Conservation (phyloP, 345 rosid genomes). For the Brassica rapa region DNA sequence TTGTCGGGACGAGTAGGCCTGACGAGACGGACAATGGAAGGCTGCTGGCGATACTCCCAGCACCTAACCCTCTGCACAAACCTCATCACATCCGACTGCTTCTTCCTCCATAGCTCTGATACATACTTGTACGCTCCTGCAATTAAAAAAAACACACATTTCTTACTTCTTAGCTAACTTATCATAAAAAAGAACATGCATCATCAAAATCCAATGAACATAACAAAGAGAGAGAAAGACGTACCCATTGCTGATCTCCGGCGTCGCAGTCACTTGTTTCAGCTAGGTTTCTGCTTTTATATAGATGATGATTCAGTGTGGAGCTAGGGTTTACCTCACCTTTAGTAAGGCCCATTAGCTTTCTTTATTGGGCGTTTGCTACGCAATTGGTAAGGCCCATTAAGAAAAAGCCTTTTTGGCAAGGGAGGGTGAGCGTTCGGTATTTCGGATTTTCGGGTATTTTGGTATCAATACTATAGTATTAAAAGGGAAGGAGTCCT, state of each 20-base stretch:
- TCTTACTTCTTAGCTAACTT: background rate
- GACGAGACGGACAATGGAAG: background rate
- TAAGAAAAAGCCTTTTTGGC: background rate
- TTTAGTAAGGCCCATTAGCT: background rate
- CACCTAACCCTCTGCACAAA: background rate
- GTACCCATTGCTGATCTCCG: background rate
- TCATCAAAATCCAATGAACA: too few species aligned
- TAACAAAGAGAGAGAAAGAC: too few species aligned
- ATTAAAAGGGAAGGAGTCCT: too few species aligned
- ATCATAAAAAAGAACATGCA: background rate
- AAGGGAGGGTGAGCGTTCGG: background rate
- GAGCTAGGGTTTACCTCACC: background rate
- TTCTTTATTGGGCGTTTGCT: background rate
- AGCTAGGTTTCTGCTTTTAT: background rate
- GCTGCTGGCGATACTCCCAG: background rate
- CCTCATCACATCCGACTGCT: background rate
- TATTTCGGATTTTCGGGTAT: too few species aligned
- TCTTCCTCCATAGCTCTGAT: background rate
- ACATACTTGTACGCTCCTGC: background rate
- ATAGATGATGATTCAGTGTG: background rate
- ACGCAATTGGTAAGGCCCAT: background rate
- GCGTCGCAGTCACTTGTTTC: background rate
- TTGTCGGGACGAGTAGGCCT: conserved; percentile 1
- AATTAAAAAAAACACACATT: background rate
- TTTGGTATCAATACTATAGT: too few species aligned